Evolutionary conservation across 345 rosid species (phyloP).

Genomic region (Gossypium rotundifolium): DNA sequence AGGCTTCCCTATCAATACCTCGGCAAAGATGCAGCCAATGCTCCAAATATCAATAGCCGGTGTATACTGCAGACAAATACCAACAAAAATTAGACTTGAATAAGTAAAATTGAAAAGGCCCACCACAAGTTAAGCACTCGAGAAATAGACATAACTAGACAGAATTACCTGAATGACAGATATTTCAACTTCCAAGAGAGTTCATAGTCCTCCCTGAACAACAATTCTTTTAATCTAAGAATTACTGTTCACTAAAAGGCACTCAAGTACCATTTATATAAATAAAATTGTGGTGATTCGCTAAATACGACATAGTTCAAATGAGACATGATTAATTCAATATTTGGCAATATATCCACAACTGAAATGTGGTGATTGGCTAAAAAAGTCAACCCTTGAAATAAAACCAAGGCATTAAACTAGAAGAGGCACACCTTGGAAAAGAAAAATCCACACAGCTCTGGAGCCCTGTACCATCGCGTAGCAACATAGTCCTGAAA

Average conservation of each 20-base stretch:
- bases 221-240: slow-evolving; percentile 82
- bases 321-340: background rate
- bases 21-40: slow-evolving; percentile 97
- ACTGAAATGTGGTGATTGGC: background rate
- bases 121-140: slow-evolving; percentile 20
- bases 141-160: slow-evolving; percentile 44
- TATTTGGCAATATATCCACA: background rate
- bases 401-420: background rate
- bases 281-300: slow-evolving; percentile 17
- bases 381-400: background rate
- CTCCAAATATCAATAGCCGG: slow-evolving; percentile 99
- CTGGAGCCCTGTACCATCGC: slow-evolving; percentile 99
- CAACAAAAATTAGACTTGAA: slow-evolving; percentile 23
- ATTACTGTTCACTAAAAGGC: slow-evolving; percentile 56
- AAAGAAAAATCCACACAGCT: slow-evolving; percentile 92
- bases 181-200: slow-evolving; percentile 96
- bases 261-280: slow-evolving; percentile 38
- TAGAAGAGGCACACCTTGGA: slow-evolving; percentile 62
- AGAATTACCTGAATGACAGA: slow-evolving; percentile 86
- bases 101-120: background rate
- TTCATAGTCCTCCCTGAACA: slow-evolving; percentile 99
- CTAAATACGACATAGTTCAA: slow-evolving; percentile 9
- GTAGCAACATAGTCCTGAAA: slow-evolving; percentile 96
- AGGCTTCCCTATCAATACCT: slow-evolving; percentile 93
- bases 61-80: slow-evolving; percentile 64